Conservation (phyloP, 176 grass and related monocot species). For the bread wheat (Triticum aestivum) region DNA sequence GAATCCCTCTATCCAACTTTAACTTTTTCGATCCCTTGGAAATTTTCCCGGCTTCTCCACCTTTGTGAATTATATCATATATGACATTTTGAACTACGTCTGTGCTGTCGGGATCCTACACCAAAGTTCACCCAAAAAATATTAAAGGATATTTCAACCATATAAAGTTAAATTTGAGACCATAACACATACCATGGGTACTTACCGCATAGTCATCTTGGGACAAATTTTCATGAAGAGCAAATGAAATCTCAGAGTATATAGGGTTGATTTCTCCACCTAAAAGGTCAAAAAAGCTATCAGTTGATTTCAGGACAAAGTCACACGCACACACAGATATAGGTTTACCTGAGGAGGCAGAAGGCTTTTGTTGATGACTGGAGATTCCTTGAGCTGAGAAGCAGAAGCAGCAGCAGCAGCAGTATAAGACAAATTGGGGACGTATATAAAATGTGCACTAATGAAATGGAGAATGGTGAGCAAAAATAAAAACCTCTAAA, state of each 20-base stretch:
- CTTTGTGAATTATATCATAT: conserved; percentile 66
- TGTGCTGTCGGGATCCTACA: conserved; percentile 37
- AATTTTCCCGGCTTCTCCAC: conserved; percentile 51
- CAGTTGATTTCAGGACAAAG: not conserved
- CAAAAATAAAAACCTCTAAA: conserved; percentile 26
- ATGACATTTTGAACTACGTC: conserved; percentile 49
- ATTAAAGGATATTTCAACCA: not conserved
- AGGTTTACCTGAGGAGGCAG: not conserved
- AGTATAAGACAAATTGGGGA: not conserved
- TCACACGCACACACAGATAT: not conserved
- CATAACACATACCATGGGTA: not conserved
- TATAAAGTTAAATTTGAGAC: not conserved
- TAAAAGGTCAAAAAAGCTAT: not conserved
- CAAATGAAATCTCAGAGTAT: conserved; percentile 40
- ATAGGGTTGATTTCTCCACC: conserved; percentile 51
- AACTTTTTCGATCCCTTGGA: conserved; percentile 52
- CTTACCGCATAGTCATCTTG: conserved; percentile 17
- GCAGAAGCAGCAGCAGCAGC: not conserved
- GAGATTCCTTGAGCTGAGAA: conserved; percentile 17
- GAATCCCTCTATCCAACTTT: conserved; percentile 54
- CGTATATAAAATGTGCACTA: not conserved
- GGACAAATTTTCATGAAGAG: conserved; percentile 42
- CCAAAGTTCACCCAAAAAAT: not conserved
- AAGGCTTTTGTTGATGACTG: conserved; percentile 9
- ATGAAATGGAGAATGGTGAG: not conserved